Base-by-base conservation (phyloP, 2,329 filamentous ascomycete genomes). In the Colletotrichum camelliae region DNA sequence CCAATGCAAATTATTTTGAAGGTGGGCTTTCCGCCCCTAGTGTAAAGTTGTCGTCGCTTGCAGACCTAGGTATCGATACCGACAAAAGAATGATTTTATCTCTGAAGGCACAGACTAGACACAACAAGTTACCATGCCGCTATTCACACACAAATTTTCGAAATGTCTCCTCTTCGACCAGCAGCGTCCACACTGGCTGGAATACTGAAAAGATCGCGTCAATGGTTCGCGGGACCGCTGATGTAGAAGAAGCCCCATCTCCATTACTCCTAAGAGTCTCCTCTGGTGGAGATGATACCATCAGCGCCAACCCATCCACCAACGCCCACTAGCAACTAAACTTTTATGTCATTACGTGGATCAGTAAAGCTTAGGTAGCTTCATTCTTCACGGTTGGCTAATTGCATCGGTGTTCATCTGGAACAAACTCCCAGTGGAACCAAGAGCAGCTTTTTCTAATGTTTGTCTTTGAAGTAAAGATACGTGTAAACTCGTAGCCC, bases 141-240 rank as follows among this genome's bases (percentile, higher is more conserved):
- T 24, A 24, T 24, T 24, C 24, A 18, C 43, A 21, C 43, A 13
- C 4, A 13, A 4, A 21, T 13, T 1, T 7, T 2, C n/a, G 43
- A 48, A 48, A 48, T 21, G 1, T 0, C 18, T 21, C 43, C 2
- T 13, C 43, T 1, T 48, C 43, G 5, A 2, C 1, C 10, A 48
- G 0, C 0, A 13, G 2, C n/a, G 2, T 48, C 43, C 43, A 48
- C 1, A 13, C 43, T 18, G 10, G n/a, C 4, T 48, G 8, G 2
- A n/a, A 48, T 0, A 48, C n/a, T 48, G 43, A 21, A 13, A 48
- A 13, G 1, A 7, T 21, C 13, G 43, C 43, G 2, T 48, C n/a
- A 48, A 48, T 48, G 5, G 39, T 16, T 43, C 18, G 18, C 16
- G 18, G 39, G 0, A 6, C 39, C 39, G 0, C 8, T 8, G 18